Base-by-base conservation (phyloP, 495 filamentous ascomycete species). In the Evernia prunastri region DNA sequence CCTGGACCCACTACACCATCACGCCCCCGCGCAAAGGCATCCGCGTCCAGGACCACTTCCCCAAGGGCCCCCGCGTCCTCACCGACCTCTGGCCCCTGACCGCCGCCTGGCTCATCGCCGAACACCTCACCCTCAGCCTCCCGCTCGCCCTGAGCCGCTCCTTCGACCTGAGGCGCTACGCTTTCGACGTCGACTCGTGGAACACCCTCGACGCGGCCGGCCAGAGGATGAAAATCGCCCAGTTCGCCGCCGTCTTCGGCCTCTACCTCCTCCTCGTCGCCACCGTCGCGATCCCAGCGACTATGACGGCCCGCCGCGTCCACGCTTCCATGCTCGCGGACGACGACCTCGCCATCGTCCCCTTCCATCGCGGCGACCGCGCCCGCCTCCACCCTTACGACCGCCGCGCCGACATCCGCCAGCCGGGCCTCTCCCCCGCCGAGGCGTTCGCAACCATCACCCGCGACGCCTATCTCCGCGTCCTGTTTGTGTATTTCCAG, bases 321-420 rank as follows among this genome's bases (percentile, higher is more conserved):
- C 64, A 70, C 42, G 68, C 68, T 15, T 66, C 66, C 40, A 70
- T 70, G 68, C 68, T 70, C 13, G 63, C 67, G 13, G 63, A 68
- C 33, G 68, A 68, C 20, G 68, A 70, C 9, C 47, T 64, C 4
- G 68, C 68, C 31, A 68, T 70, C 37, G 66, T 70, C 40, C 68
- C 68, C 1, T 63, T 68, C 31, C 63, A 66, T 42, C 66, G 60
- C 40, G 68, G 63, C 20, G 54, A 63, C 5, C 58, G 61, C 27
- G 29, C 42, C 17, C 40, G 43, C 12, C 18, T 57, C 15, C 58
- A 61, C 2, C 31, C 57, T 9, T 58, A 58, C 23, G 43, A 56
- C 18, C 10, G 39, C 23, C 49, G 66, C 13, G 27, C 58, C 20
- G n/a, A 65, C 2, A 65, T 68, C 56, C 62, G 61, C 27, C 58